phyloP scores from a whole-genome alignment of 148 eudicot species.

The Chenopodium suecicum region DNA sequence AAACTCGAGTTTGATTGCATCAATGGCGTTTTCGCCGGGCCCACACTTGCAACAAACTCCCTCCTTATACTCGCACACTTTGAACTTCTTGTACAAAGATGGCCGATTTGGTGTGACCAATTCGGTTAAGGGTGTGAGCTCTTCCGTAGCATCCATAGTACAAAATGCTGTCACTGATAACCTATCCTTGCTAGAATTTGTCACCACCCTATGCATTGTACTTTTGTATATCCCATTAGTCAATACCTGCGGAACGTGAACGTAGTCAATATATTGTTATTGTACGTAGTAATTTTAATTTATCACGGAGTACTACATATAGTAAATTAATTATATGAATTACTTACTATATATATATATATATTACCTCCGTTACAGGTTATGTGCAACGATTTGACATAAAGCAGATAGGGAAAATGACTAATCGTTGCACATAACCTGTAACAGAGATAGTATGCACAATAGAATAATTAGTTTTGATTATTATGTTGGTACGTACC shows the following conservation, averaged over 20 bases:
- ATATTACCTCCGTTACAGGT: too few species aligned
- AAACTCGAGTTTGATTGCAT: background rate
- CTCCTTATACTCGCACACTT: conserved; percentile 10
- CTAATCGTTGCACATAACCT: too few species aligned
- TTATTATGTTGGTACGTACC: conserved; percentile 7
- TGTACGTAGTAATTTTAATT: background rate
- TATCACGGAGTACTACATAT: background rate
- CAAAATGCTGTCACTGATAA: conserved; percentile 16
- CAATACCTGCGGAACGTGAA: background rate
- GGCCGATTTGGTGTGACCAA: conserved; percentile 6
- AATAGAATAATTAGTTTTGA: background rate
- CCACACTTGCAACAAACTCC: background rate
- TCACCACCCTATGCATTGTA: conserved; percentile 19
- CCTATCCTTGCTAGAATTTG: background rate
- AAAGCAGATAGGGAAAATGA: too few species aligned
- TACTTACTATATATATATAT: background rate
- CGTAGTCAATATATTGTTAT: too few species aligned
- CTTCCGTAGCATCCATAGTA: background rate
- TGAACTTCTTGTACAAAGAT: conserved; percentile 16
- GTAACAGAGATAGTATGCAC: too few species aligned
- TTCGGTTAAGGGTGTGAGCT: conserved; percentile 8
- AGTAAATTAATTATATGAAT: too few species aligned
- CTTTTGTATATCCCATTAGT: conserved; percentile 22
- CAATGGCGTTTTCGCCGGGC: background rate
- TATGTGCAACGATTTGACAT: too few species aligned